phyloP scores from a whole-genome alignment of 441 rosid genomes.

The Geranium incanum region DNA sequence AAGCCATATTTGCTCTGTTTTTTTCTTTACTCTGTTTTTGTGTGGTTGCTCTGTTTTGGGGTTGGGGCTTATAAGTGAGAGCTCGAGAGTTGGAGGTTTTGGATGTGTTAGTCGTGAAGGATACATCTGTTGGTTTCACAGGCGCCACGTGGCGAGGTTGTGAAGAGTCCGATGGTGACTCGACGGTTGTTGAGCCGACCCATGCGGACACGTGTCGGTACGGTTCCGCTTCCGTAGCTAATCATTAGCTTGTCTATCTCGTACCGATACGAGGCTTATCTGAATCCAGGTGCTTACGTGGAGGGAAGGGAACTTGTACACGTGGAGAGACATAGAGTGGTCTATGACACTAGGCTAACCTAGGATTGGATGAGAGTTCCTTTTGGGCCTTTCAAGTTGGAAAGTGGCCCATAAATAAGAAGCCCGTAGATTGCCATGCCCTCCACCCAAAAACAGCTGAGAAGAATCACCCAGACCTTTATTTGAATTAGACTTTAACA shows the following conservation, averaged over 20 bases:
- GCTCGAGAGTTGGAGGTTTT: constrained; percentile 7
- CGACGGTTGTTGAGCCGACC: neutral
- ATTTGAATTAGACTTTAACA: no score
- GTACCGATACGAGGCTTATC: neutral
- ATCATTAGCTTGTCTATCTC: neutral
- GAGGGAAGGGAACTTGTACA: neutral
- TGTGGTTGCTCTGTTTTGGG: neutral
- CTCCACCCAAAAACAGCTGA: no score
- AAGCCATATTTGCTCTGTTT: constrained; percentile 37
- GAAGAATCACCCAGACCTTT: no score
- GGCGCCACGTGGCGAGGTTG: constrained; percentile 18
- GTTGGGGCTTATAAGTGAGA: neutral
- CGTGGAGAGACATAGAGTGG: neutral
- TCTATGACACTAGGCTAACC: no score
- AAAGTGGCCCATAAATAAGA: no score
- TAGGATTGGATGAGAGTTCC: no score
- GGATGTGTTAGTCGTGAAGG: constrained; percentile 18
- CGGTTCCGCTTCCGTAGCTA: neutral
- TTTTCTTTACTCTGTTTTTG: neutral
- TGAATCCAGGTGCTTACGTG: neutral
- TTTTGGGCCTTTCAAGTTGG: no score
- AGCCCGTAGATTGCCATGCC: no score
- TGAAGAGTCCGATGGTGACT: constrained; percentile 17
- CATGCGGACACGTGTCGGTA: neutral
- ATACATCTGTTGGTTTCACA: constrained; percentile 20